These are phyloP conservation scores for Candida tammaniensis DNA, from an alignment of 805 yeast species.

Conservation along the genomic window DNA sequence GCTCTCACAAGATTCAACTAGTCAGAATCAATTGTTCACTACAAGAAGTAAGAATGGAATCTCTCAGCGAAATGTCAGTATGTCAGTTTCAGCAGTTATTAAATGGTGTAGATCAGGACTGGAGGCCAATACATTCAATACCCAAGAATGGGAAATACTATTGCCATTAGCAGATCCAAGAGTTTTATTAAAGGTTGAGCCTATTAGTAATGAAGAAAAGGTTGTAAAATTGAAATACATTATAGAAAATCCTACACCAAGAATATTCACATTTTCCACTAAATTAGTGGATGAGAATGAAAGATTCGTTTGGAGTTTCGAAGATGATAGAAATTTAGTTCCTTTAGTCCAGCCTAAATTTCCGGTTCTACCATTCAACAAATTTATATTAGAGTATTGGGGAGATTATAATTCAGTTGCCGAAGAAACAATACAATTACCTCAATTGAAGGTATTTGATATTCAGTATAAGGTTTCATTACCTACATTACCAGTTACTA, in stretches of 20 bases:
- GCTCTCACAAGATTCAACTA: constrained; percentile 1
- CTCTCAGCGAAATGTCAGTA: constrained; percentile 36
- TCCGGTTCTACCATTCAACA: constrained; percentile 62
- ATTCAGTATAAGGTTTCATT: constrained; percentile 63
- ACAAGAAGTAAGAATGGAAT: constrained; percentile 38
- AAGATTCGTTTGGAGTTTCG: constrained; percentile 24
- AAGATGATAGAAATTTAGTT: constrained; percentile 21
- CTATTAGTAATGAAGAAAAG: constrained; percentile 11
- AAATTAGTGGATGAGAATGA: constrained; percentile 29
- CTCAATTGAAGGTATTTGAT: constrained; percentile 65
- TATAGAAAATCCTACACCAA: constrained; percentile 73
- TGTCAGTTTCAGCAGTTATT: constrained; percentile 22
- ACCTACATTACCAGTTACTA: constrained; percentile 34
- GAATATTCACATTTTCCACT: constrained; percentile 61
- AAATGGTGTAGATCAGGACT: constrained; percentile 31
- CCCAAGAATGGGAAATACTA: constrained; percentile 47
- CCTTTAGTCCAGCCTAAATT: constrained; percentile 33
- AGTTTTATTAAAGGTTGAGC: constrained; percentile 44
- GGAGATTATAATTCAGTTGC: constrained; percentile 11
- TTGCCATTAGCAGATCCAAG: constrained; percentile 72
- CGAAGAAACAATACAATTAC: constrained; percentile 38
- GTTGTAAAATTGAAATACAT: constrained; percentile 41
- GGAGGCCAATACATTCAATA: constrained; percentile 25
- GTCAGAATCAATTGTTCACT: constrained; percentile 17
- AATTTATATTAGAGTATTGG: constrained; percentile 40